Base-by-base conservation (phyloP, 768 basidiomycete species). In the Termitomyces sp. region DNA sequence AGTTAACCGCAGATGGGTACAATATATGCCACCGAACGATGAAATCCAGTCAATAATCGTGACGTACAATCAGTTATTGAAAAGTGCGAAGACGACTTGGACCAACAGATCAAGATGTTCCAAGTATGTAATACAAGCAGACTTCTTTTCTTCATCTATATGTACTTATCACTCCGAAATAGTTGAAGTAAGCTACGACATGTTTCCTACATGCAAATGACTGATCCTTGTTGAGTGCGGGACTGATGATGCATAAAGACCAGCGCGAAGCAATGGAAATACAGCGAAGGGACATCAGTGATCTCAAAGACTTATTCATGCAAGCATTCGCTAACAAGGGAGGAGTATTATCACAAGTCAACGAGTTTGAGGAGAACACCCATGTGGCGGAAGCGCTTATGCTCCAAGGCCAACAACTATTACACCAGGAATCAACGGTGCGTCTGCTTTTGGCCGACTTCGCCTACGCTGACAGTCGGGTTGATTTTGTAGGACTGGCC, bases 321-420 rank as follows among this genome's bases (percentile, higher is more conserved):
- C 70, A 76, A 39, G 66, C 78, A 11, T 55, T 81, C 16, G 76
- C 72, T 5, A 75, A 63, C 41, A 70, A 69, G 37, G 27, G 20
- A 8, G 69, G 67, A 54, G 76, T 79, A 54, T 67, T 77, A 16
- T 65, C 68, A 41, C 67, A 70, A 20, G 72, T 81, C 3, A 68
- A 71, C 24, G 72, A 76, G 42, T 67, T 75, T 57, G 78, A 51
- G 61, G 63, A 27, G 71, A 74, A 42, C 2, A 73, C 76, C 30
- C 71, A 67, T 47, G 76, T 67, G 18, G 84, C 78, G 8, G 66
- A 76, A 55, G 67, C 71, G 6, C 70, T 86, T 39, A 85, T 86
- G 85, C 73, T 73, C 49, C 68, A 72, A 24, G 83, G 83, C 11
- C 85, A 86, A 71, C 70, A 71, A 66, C 82, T 81, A 62, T 9